Conservation (phyloP, 2,329 filamentous ascomycete genomes). For the Rhynchosporium graminicola region DNA sequence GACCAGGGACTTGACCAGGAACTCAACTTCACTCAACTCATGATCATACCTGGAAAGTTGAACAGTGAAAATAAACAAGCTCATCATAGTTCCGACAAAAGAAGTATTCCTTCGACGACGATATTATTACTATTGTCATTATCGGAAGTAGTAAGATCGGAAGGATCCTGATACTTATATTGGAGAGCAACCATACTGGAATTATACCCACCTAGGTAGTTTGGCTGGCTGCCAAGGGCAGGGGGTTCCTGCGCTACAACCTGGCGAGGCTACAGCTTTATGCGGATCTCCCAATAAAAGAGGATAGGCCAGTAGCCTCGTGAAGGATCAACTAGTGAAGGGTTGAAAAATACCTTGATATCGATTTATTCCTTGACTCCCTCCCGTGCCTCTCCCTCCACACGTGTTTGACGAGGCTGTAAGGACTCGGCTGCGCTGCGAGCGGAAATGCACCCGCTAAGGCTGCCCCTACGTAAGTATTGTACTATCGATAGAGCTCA, state of each 20-base stretch:
- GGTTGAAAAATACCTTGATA: background rate
- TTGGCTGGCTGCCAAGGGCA: constrained; percentile 5
- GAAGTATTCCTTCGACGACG: too few species aligned
- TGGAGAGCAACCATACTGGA: too few species aligned
- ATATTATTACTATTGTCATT: too few species aligned
- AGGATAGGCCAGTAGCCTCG: background rate
- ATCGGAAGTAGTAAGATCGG: too few species aligned
- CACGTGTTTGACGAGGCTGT: constrained; percentile 1
- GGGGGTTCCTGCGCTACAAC: background rate
- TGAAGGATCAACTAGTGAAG: background rate
- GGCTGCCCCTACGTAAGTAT: background rate
- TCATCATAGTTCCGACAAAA: too few species aligned
- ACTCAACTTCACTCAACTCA: too few species aligned
- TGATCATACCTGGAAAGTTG: too few species aligned
- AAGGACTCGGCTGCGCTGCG: background rate
- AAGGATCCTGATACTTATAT: too few species aligned
- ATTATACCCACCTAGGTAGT: background rate
- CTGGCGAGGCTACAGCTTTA: constrained; percentile 5
- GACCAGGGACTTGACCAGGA: background rate
- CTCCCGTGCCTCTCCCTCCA: background rate
- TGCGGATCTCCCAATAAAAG: background rate
- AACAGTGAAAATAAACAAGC: too few species aligned
- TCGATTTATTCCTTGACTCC: background rate
- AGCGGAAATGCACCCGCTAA: constrained; percentile 15
- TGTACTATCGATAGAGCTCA: constrained; percentile 18